phyloP scores from a whole-genome alignment of 2,329 filamentous ascomycete species.

The Thyridium curvatum region DNA sequence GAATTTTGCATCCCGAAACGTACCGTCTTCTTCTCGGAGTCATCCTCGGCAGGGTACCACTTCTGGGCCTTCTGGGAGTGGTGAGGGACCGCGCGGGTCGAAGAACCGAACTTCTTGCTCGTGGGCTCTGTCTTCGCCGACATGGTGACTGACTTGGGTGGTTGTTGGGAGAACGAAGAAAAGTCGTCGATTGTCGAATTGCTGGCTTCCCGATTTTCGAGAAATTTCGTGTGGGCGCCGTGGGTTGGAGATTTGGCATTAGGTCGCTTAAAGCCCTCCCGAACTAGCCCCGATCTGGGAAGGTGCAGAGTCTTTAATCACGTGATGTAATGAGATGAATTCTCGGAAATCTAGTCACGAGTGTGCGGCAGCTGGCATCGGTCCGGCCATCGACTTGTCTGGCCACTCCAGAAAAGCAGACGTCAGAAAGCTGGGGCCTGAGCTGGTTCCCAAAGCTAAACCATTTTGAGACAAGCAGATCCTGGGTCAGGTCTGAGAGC shows the following conservation, averaged over 20 bases:
- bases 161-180: slow-evolving; percentile 4
- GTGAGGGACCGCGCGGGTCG: slow-evolving; percentile 85
- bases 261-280: slow-evolving; percentile 1
- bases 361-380: too few species aligned
- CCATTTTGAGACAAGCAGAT: too few species aligned
- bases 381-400: too few species aligned
- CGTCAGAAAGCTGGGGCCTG: too few species aligned
- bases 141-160: slow-evolving; percentile 47
- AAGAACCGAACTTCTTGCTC: slow-evolving; percentile 97
- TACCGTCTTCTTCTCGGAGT: slow-evolving; percentile 88
- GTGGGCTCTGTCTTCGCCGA: slow-evolving; percentile 64
- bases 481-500: too few species aligned
- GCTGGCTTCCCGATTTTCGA: slow-evolving; percentile 4
- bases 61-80: slow-evolving; percentile 90
- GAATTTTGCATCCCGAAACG: slow-evolving; percentile 38
- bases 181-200: slow-evolving; percentile 10
- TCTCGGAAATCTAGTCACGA: too few species aligned
- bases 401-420: too few species aligned
- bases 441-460: too few species aligned
- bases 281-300: too few species aligned
- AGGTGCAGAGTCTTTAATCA: too few species aligned
- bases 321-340: too few species aligned
- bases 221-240: slow-evolving; percentile 1
- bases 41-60: slow-evolving; percentile 97
- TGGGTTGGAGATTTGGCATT: not conserved